A percentile compares a stretch with the other conserved stretches of the same genome.
These are phyloP conservation scores for Erodium texanum DNA, from an alignment of 441 rosid genomes.

Conservation along the genomic window DNA sequence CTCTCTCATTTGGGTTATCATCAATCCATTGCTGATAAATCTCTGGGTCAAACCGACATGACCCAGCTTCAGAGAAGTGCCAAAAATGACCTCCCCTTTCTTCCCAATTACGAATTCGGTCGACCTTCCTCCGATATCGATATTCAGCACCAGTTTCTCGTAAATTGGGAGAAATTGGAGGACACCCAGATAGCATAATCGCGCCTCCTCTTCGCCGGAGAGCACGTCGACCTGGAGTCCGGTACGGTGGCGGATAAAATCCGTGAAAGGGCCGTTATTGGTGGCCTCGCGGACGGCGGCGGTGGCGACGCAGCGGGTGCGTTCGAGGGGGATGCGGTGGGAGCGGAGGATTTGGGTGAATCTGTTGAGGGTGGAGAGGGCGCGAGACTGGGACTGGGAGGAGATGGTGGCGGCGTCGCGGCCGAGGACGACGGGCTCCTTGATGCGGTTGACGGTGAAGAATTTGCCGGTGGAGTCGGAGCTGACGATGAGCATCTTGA, in stretches of 20 bases:
- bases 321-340: slow-evolving; percentile 20
- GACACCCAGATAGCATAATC: slow-evolving; percentile 46
- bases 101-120: slow-evolving; percentile 58
- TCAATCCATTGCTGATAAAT: slow-evolving; percentile 12
- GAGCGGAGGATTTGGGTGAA: slow-evolving; percentile 35
- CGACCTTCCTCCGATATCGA: slow-evolving; percentile 75
- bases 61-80: slow-evolving; percentile 47
- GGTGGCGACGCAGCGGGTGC: slow-evolving; percentile 53
- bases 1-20: slow-evolving; percentile 35
- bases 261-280: slow-evolving; percentile 16
- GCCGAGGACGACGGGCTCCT: slow-evolving; percentile 38
- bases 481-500: slow-evolving; percentile 52
- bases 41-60: slow-evolving; percentile 52
- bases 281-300: slow-evolving; percentile 43
- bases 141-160: slow-evolving; percentile 36
- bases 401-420: slow-evolving; percentile 46
- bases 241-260: background rate
- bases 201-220: slow-evolving; percentile 59
- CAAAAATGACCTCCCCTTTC: slow-evolving; percentile 36
- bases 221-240: slow-evolving; percentile 40
- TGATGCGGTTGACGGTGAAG: slow-evolving; percentile 37
- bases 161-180: slow-evolving; percentile 52
- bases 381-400: slow-evolving; percentile 30
- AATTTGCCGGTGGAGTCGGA: slow-evolving; percentile 42
- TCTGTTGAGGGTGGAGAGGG: slow-evolving; percentile 31